A percentile compares a stretch with the other conserved stretches of the same genome.
Evolutionary conservation across 345 rosid species (phyloP).

Genomic region (Raphanus raphanistrum): DNA sequence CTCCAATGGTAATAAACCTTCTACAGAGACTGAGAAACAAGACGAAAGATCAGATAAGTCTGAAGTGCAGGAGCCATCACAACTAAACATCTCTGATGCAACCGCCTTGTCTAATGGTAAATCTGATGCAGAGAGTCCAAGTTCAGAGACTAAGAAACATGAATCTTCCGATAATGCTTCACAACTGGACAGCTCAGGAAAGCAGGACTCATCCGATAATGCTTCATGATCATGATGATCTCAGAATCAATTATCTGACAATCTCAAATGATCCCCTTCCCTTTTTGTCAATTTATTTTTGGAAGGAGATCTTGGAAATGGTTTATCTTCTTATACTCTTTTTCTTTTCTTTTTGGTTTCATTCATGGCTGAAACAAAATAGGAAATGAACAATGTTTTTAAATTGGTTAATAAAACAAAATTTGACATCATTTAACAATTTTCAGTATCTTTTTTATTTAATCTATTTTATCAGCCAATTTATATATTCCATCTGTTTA

Average conservation of each 20-base stretch:
- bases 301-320: conserved; percentile 35
- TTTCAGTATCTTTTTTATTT: neutral
- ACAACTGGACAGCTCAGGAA: conserved; percentile 15
- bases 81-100: conserved; percentile 14
- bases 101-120: conserved; percentile 21
- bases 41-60: conserved; percentile 8
- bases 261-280: conserved; percentile 26
- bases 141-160: conserved; percentile 20
- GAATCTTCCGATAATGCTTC: neutral
- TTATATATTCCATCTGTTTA: too few species aligned
- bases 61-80: conserved; percentile 28
- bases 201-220: conserved; percentile 22
- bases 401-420: conserved; percentile 28
- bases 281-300: conserved; percentile 36
- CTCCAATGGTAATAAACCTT: conserved; percentile 25
- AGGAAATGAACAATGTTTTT: conserved; percentile 28
- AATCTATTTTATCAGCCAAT: too few species aligned
- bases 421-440: conserved; percentile 11
- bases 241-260: conserved; percentile 8
- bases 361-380: conserved; percentile 31
- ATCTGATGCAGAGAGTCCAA: conserved; percentile 18
- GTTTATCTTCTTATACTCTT: conserved; percentile 14
- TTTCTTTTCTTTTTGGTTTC: conserved; percentile 2
- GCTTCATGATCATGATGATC: conserved; percentile 14
- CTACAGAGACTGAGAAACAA: conserved; percentile 27